Evolutionary conservation across 352 stramenopile genomes (phyloP).

Genomic region (Thalassiosira ordinaria): DNA sequence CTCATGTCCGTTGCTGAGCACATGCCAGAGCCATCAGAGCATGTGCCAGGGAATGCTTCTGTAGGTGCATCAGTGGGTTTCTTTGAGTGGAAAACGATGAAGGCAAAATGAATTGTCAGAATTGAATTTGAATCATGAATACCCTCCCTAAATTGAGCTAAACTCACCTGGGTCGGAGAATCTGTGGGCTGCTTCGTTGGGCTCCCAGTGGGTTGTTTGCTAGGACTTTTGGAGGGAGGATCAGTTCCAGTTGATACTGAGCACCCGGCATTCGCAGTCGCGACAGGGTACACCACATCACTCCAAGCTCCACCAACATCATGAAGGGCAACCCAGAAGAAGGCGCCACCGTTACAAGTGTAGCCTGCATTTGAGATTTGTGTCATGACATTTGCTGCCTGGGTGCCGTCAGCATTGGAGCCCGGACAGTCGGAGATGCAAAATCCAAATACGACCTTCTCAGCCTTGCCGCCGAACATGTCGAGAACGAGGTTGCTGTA

Average conservation of each 20-base stretch:
- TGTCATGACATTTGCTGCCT: conserved; percentile 46
- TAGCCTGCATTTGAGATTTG: conserved; percentile 61
- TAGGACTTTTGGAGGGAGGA: conserved; percentile 1
- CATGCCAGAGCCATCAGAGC: too few relatives aligned
- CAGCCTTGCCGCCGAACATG: conserved; percentile 46
- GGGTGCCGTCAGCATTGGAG: conserved; percentile 36
- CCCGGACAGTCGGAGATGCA: conserved; percentile 68
- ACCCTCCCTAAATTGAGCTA: too few relatives aligned
- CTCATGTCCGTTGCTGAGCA: too few relatives aligned
- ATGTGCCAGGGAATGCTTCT: too few relatives aligned
- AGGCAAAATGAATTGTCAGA: too few relatives aligned
- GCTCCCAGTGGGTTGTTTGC: too few relatives aligned
- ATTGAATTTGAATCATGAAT: too few relatives aligned
- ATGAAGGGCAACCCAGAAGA: conserved; percentile 69
- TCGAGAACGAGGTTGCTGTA: conserved; percentile 53
- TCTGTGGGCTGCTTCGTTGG: too few relatives aligned
- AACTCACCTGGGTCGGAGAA: too few relatives aligned
- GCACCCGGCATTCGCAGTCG: conserved; percentile 37
- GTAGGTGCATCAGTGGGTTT: too few relatives aligned
- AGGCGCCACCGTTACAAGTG: conserved; percentile 68
- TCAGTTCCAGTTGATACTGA: too few relatives aligned
- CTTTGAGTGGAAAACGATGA: too few relatives aligned
- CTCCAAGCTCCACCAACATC: conserved; percentile 64
- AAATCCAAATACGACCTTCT: conserved; percentile 76
- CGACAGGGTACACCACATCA: conserved; percentile 46